phyloP scores from a whole-genome alignment of 2,329 filamentous ascomycete genomes.

The Gliomastix tumulicola region DNA sequence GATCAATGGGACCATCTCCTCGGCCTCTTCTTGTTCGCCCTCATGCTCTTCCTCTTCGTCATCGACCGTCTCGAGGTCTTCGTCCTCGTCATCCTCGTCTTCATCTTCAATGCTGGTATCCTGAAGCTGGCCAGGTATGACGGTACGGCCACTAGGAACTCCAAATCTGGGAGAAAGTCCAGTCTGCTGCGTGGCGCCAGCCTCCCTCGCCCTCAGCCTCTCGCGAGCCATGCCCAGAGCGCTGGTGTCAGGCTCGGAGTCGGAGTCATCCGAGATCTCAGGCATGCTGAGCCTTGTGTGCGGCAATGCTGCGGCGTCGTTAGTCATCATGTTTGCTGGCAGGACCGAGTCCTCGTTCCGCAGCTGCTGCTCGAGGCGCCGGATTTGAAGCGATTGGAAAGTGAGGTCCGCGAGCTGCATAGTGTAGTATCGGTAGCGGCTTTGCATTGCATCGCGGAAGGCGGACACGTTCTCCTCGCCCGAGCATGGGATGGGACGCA shows the following conservation, averaged over 20 bases:
- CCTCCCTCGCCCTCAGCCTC: too few relatives aligned
- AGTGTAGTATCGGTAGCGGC: conserved; percentile 5
- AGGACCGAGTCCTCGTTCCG: neutral
- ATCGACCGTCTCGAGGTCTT: conserved; percentile 18
- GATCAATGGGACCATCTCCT: conserved; percentile 35
- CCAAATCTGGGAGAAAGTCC: too few relatives aligned
- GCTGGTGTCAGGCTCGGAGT: conserved; percentile 28
- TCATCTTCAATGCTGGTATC: conserved; percentile 17
- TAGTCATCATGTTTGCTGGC: neutral
- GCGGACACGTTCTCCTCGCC: conserved; percentile 19
- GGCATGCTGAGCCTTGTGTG: conserved; percentile 27
- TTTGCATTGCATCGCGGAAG: conserved; percentile 7
- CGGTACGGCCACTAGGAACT: too few relatives aligned
- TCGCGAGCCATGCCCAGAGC: conserved; percentile 21
- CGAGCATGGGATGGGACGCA: conserved; percentile 13
- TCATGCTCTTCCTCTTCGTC: conserved; percentile 28
- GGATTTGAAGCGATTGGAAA: too few relatives aligned
- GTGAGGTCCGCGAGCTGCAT: conserved; percentile 6
- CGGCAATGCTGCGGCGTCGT: conserved; percentile 5
- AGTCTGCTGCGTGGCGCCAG: too few relatives aligned
- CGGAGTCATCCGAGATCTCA: conserved; percentile 22
- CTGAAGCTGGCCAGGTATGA: too few relatives aligned
- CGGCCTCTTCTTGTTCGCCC: conserved; percentile 27
- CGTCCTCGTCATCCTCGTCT: conserved; percentile 17
- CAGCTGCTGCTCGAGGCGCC: neutral